Evolutionary conservation across 1,139 yeast species (phyloP).

Genomic region (Pichia sp.): DNA sequence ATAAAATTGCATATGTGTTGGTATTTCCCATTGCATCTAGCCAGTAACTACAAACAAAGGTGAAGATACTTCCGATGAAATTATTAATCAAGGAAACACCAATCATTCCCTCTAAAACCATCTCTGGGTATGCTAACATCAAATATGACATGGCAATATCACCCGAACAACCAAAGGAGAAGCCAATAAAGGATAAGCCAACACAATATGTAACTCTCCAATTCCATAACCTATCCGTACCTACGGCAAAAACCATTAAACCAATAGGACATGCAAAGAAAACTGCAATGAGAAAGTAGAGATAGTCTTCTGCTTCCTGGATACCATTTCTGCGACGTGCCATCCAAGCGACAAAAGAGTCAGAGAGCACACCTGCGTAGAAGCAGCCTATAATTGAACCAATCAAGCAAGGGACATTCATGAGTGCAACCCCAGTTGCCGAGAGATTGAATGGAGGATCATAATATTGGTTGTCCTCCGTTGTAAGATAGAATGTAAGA

Average conservation of each 20-base stretch:
- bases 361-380: constrained; percentile 69
- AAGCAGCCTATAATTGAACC: constrained; percentile 81
- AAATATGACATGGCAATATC: constrained; percentile 66
- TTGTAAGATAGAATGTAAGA: constrained; percentile 70
- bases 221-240: constrained; percentile 56
- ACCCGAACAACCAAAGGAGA: constrained; percentile 70
- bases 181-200: constrained; percentile 63
- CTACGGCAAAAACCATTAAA: constrained; percentile 72
- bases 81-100: constrained; percentile 80
- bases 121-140: constrained; percentile 67
- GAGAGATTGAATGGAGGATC: constrained; percentile 66
- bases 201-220: constrained; percentile 56
- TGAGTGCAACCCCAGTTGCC: constrained; percentile 68
- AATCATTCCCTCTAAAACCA: constrained; percentile 79
- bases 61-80: constrained; percentile 70
- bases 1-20: constrained; percentile 68
- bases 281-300: constrained; percentile 63
- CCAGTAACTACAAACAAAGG: constrained; percentile 74
- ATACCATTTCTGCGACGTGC: constrained; percentile 67
- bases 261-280: constrained; percentile 71
- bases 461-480: constrained; percentile 67
- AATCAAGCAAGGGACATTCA: constrained; percentile 75
- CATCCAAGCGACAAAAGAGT: constrained; percentile 63
- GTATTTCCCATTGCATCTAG: constrained; percentile 58
- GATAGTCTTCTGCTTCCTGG: constrained; percentile 72